A percentile compares a stretch with the other conserved stretches of the same genome.
phyloP scores from a whole-genome alignment of 352 stramenopile species.

The Globisporangium paddicum region DNA sequence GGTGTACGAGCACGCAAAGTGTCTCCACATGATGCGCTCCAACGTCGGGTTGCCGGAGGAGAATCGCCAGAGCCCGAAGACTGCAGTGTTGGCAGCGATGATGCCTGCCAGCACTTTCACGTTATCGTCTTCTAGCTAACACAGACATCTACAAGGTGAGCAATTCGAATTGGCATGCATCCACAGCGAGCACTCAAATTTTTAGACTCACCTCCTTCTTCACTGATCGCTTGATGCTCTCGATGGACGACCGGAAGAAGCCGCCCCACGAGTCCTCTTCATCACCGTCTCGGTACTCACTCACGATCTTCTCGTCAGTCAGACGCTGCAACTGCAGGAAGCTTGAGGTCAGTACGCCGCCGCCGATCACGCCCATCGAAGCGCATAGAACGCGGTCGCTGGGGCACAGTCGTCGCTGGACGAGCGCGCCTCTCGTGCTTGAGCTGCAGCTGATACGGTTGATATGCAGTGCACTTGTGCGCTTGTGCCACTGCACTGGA shows the following conservation, averaged over 20 bases:
- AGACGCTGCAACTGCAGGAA: slow-evolving; percentile 4
- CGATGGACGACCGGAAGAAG: slow-evolving; percentile 15
- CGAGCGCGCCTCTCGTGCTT: neutral
- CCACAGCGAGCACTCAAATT: neutral
- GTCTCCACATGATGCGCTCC: slow-evolving; percentile 73
- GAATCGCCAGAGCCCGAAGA: slow-evolving; percentile 74
- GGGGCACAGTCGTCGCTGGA: slow-evolving; percentile 2
- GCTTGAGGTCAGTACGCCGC: slow-evolving; percentile 37
- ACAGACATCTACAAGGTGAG: no score
- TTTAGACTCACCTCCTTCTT: neutral
- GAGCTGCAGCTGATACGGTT: neutral
- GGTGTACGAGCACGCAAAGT: slow-evolving; percentile 84
- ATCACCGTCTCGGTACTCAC: slow-evolving; percentile 7
- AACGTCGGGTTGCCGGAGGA: slow-evolving; percentile 42
- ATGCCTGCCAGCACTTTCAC: slow-evolving; percentile 49
- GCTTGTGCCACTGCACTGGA: neutral
- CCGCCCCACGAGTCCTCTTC: slow-evolving; percentile 16
- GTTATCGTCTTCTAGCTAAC: slow-evolving; percentile 61
- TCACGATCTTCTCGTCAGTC: neutral
- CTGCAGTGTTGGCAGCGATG: slow-evolving; percentile 60
- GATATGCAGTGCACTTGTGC: neutral
- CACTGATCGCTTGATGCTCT: slow-evolving; percentile 13
- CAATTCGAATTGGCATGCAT: no score
- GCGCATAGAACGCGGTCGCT: slow-evolving; percentile 43
- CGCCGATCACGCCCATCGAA: slow-evolving; percentile 44